Conservation (phyloP, 192 early-diverging fungal species). For the Gonapodya prolifera region DNA sequence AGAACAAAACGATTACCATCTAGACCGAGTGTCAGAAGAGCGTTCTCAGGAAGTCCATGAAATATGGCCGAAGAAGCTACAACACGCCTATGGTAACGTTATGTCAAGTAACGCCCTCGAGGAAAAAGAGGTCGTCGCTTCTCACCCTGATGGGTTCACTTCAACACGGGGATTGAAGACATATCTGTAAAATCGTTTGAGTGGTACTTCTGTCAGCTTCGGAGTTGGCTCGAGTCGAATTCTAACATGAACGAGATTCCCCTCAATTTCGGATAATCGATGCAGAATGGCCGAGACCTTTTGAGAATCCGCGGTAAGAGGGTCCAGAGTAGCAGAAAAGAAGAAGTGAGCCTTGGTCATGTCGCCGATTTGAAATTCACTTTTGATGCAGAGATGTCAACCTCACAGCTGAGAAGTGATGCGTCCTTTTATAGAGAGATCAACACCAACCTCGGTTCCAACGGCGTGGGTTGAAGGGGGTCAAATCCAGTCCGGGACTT, state of each 20-base stretch:
- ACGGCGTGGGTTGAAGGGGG: background rate
- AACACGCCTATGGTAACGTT: constrained; percentile 11
- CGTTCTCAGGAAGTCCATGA: constrained; percentile 54
- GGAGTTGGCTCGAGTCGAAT: constrained; percentile 52
- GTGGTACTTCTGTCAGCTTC: constrained; percentile 47
- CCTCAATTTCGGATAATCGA: constrained; percentile 8
- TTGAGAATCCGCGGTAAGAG: constrained; percentile 66
- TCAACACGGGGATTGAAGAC: constrained; percentile 21
- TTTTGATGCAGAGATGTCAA: too few species aligned
- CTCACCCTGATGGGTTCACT: background rate
- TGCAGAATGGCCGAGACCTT: constrained; percentile 55
- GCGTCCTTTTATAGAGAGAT: too few species aligned
- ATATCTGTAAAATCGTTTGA: constrained; percentile 86
- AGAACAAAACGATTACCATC: constrained; percentile 33
- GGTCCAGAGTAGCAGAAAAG: constrained; percentile 55
- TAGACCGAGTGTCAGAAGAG: constrained; percentile 75
- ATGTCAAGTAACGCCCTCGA: background rate
- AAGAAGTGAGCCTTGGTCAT: constrained; percentile 18
- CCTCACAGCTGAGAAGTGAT: too few species aligned
- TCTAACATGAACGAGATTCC: constrained; percentile 43
- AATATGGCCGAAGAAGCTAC: constrained; percentile 50
- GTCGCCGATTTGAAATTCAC: background rate
- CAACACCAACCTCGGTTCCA: background rate
- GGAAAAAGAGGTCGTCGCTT: background rate
- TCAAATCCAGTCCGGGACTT: background rate